Conservation (phyloP, 257 asterid species). For the Echium plantagineum region DNA sequence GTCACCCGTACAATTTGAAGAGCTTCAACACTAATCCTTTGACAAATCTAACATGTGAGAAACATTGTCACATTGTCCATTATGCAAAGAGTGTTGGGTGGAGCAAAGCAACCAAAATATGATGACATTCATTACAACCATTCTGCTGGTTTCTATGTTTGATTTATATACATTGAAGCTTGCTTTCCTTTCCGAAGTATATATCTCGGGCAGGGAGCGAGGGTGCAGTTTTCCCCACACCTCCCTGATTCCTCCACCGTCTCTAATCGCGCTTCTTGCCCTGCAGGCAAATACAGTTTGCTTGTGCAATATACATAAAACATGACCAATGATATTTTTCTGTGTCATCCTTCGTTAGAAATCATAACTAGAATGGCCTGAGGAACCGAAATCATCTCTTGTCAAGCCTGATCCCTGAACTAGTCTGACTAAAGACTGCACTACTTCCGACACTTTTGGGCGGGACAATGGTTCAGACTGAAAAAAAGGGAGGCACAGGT, state of each 20-base stretch:
- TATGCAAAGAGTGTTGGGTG: background rate
- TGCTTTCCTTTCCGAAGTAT: too few relatives aligned
- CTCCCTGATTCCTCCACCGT: background rate
- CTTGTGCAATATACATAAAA: background rate
- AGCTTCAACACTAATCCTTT: too few relatives aligned
- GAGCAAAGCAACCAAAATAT: too few relatives aligned
- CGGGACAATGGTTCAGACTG: slow-evolving; percentile 43
- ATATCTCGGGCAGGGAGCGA: too few relatives aligned
- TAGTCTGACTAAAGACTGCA: slow-evolving; percentile 28
- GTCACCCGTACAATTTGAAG: too few relatives aligned
- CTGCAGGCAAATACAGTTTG: background rate
- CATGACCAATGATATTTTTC: background rate
- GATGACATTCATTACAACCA: background rate
- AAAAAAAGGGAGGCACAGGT: background rate
- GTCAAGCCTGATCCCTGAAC: slow-evolving; percentile 22
- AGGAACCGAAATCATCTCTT: background rate
- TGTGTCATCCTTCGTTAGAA: background rate
- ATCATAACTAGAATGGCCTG: background rate
- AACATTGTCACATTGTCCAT: too few relatives aligned
- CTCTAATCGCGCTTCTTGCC: too few relatives aligned
- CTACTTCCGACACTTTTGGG: slow-evolving; percentile 49
- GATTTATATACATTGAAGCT: background rate
- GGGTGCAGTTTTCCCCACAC: background rate
- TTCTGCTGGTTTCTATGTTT: background rate
- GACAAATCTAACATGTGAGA: too few relatives aligned